Percentiles rank a stretch among this genome's conserved stretches.
These are phyloP conservation scores for Arthroderma uncinatum DNA, from an alignment of 2,329 filamentous ascomycete species.

Conservation along the genomic window DNA sequence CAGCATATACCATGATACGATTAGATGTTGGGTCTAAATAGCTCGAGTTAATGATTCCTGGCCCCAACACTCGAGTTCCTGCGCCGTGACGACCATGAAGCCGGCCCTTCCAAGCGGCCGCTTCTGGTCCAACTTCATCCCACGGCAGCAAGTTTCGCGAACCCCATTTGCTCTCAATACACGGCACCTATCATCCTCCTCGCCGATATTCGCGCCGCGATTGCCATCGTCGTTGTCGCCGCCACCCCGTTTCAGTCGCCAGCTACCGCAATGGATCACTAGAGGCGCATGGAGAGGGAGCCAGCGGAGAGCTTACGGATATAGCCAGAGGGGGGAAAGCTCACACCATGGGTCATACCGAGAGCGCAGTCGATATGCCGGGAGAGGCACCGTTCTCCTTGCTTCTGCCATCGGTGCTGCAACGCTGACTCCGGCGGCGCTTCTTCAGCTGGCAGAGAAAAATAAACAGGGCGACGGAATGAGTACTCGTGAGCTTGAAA, in stretches of 20 bases:
- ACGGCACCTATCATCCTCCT: neutral
- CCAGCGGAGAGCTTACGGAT: neutral
- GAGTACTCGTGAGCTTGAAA: conserved; percentile 69
- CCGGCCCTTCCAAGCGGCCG: neutral
- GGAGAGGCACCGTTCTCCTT: conserved; percentile 13
- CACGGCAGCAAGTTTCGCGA: neutral
- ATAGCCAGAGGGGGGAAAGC: neutral
- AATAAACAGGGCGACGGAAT: conserved; percentile 33
- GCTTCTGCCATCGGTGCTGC: conserved; percentile 23
- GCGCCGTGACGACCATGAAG: neutral
- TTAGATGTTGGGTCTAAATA: neutral
- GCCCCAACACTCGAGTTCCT: neutral
- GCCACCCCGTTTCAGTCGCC: neutral
- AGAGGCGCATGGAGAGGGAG: conserved; percentile 14
- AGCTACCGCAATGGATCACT: conserved; percentile 12
- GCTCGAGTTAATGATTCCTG: neutral
- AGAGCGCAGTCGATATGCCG: conserved; percentile 1
- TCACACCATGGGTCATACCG: neutral
- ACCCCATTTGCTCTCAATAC: neutral
- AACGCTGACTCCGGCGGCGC: conserved; percentile 47
- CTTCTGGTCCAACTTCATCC: neutral
- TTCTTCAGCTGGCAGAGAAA: conserved; percentile 47
- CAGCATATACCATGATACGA: neutral
- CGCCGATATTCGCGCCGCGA: neutral
- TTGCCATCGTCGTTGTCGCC: neutral